Evolutionary conservation across 768 basidiomycete species (phyloP).

Genomic region (Lactarius trivialis): DNA sequence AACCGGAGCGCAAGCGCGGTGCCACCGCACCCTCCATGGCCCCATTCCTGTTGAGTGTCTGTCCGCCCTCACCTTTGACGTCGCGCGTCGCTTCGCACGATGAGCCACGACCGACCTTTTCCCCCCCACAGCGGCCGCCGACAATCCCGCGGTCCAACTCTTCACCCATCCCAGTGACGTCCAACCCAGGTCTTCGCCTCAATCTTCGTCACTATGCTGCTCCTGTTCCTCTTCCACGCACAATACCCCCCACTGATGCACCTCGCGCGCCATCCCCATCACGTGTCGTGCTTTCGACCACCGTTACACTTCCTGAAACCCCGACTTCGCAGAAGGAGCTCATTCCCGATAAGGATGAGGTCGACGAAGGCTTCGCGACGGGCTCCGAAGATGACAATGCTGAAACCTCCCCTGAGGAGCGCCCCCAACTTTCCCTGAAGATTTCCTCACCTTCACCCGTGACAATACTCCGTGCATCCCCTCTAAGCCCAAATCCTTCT

Average conservation of each 20-base stretch:
- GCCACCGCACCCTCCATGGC: neutral
- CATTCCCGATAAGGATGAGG: constrained; percentile 10
- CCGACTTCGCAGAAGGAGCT: neutral
- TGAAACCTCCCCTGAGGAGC: constrained; percentile 2
- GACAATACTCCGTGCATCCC: constrained; percentile 1
- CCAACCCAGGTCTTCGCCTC: constrained; percentile 8
- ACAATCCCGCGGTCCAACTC: constrained; percentile 13
- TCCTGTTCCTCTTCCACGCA: constrained; percentile 6
- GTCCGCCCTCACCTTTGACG: constrained; percentile 5
- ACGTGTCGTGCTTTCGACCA: neutral
- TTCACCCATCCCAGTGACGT: constrained; percentile 9
- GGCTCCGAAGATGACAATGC: constrained; percentile 16
- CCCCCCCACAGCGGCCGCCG: constrained; percentile 5
- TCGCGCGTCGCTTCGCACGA: constrained; percentile 6
- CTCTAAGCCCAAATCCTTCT: constrained; percentile 12
- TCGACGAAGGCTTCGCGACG: constrained; percentile 23
- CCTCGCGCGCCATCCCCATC: neutral
- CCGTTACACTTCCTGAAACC: neutral
- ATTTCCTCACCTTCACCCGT: constrained; percentile 14
- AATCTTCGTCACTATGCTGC: constrained; percentile 24
- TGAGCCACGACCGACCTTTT: constrained; percentile 11
- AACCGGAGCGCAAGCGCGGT: constrained; percentile 16
- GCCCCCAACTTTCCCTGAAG: constrained; percentile 16
- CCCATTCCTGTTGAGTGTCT: constrained; percentile 14
- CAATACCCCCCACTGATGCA: neutral